Evolutionary conservation across 129 eudicot genomes (phyloP).

Genomic region (Logfia minima): DNA sequence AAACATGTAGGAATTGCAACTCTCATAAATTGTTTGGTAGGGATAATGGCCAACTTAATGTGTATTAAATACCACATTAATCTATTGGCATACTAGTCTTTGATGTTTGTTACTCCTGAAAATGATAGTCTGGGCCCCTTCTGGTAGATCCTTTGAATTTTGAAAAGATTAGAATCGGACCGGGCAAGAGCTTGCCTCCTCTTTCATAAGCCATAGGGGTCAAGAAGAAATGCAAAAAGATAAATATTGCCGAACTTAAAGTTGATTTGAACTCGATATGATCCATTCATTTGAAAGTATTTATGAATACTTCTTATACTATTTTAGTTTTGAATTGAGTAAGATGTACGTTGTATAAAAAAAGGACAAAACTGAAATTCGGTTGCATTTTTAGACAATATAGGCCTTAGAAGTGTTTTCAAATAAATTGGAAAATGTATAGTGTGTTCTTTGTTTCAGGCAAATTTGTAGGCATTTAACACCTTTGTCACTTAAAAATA

Average conservation of each 20-base stretch:
- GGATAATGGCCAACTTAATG: conserved; percentile 1
- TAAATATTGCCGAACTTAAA: not conserved
- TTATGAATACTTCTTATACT: too few relatives aligned
- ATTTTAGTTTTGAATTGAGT: too few relatives aligned
- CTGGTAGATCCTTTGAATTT: conserved; percentile 13
- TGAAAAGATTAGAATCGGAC: not conserved
- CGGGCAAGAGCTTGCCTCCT: conserved; percentile 4
- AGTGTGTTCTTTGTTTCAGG: too few relatives aligned
- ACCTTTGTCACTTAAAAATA: conserved; percentile 22
- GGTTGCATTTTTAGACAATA: too few relatives aligned
- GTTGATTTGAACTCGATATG: too few relatives aligned
- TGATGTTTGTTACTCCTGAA: conserved; percentile 16
- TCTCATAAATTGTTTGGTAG: conserved; percentile 10
- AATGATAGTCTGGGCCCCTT: conserved; percentile 18
- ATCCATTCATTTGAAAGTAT: too few relatives aligned
- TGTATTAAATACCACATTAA: conserved; percentile 9
- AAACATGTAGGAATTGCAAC: not conserved
- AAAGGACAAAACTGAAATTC: too few relatives aligned
- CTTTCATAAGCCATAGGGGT: not conserved
- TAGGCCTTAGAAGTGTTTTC: not conserved
- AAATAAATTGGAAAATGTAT: not conserved
- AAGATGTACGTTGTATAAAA: too few relatives aligned
- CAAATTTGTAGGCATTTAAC: not conserved
- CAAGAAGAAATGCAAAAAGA: not conserved
- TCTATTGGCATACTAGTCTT: conserved; percentile 12